phyloP scores from a whole-genome alignment of 768 basidiomycete genomes.

The Mycena leptocephala region DNA sequence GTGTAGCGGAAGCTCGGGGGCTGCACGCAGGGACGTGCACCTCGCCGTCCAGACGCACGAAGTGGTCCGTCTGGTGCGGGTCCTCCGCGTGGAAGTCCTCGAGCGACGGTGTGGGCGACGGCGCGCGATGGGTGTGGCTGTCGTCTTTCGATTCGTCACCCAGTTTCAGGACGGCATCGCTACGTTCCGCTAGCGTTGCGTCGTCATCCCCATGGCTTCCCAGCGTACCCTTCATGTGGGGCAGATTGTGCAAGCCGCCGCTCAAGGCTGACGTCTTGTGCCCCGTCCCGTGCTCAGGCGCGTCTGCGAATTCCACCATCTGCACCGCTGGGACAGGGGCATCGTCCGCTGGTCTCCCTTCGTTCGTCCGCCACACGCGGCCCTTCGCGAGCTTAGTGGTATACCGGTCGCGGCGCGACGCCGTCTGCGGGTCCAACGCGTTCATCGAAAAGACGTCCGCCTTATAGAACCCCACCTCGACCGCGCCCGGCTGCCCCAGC shows the following conservation, averaged over 20 bases:
- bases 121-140: not conserved
- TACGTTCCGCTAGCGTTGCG: not conserved
- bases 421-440: conserved; percentile 19
- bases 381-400: conserved; percentile 3
- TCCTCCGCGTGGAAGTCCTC: conserved; percentile 9
- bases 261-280: not conserved
- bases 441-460: conserved; percentile 22
- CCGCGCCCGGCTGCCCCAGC: conserved; percentile 1
- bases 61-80: conserved; percentile 10
- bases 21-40: conserved; percentile 30
- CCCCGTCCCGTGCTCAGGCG: not conserved
- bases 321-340: not conserved
- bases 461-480: conserved; percentile 31
- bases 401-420: conserved; percentile 21
- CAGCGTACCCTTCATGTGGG: conserved; percentile 14
- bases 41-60: conserved; percentile 33
- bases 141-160: too few relatives aligned
- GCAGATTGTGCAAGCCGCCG: not conserved
- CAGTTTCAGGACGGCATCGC: too few relatives aligned
- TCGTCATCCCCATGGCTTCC: not conserved
- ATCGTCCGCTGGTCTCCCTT: conserved; percentile 20
- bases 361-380: conserved; percentile 23
- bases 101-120: conserved; percentile 16
- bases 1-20: conserved; percentile 32
- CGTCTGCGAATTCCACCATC: conserved; percentile 13